Percentiles rank a stretch among this genome's conserved stretches.
Conservation (phyloP, 768 basidiomycete species). For the Cystobasidium ongulense region DNA sequence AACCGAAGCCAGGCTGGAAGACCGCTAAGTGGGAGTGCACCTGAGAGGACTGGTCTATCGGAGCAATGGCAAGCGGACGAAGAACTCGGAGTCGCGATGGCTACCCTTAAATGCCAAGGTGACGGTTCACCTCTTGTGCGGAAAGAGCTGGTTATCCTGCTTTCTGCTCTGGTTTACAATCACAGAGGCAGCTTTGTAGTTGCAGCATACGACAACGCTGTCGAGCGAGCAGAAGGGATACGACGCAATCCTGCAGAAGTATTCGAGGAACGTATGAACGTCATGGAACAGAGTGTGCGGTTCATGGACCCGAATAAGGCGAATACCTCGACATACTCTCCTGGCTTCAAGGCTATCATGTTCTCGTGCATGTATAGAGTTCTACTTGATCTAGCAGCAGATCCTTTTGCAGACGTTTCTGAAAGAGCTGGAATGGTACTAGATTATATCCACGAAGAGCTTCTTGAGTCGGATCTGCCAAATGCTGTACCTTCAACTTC, state of each 20-base stretch:
- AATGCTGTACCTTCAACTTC: neutral
- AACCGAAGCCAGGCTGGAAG: constrained; percentile 15
- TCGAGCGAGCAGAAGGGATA: constrained; percentile 55
- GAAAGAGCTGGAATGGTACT: constrained; percentile 80
- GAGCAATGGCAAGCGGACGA: constrained; percentile 50
- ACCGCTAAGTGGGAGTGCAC: constrained; percentile 14
- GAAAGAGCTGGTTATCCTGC: constrained; percentile 81
- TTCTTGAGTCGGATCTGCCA: constrained; percentile 45
- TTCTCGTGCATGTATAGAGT: constrained; percentile 70
- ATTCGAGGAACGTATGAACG: constrained; percentile 14
- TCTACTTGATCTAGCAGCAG: constrained; percentile 79
- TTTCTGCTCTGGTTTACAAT: constrained; percentile 88
- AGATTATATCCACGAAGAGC: constrained; percentile 84
- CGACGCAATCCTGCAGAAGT: constrained; percentile 9
- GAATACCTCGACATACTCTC: constrained; percentile 34
- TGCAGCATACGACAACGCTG: constrained; percentile 94
- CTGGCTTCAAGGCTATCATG: constrained; percentile 50
- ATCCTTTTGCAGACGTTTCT: constrained; percentile 87
- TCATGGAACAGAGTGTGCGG: constrained; percentile 21
- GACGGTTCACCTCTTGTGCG: constrained; percentile 95
- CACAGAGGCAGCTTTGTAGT: constrained; percentile 94
- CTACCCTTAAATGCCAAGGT: constrained; percentile 68
- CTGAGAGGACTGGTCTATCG: constrained; percentile 37
- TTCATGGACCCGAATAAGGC: constrained; percentile 37
- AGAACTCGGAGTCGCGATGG: constrained; percentile 86